A percentile compares a stretch with the other conserved stretches of the same genome.
These are phyloP conservation scores for Cyberlindnera veronae DNA, from an alignment of 805 yeast species.

Conservation along the genomic window DNA sequence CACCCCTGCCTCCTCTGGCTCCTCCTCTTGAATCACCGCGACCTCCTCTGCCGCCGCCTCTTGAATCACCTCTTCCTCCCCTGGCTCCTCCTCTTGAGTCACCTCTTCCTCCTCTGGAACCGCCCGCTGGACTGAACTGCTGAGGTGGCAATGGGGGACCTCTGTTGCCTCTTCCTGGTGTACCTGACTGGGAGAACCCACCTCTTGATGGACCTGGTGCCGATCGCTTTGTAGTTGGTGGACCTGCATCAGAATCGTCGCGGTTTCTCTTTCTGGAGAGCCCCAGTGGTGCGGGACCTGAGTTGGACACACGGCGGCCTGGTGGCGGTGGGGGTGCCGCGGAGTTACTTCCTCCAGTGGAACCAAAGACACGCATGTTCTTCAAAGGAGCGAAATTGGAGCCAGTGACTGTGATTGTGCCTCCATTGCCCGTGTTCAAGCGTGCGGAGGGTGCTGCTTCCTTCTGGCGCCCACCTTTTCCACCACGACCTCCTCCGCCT, in stretches of 20 bases:
- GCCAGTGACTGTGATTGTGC: constrained; percentile 10
- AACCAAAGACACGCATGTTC: constrained; percentile 12
- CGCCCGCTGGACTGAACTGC: neutral
- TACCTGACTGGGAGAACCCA: neutral
- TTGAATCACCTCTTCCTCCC: neutral
- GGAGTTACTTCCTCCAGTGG: too few species aligned
- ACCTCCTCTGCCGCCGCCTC: constrained; percentile 6
- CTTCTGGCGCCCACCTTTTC: neutral
- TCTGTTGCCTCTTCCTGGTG: neutral
- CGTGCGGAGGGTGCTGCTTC: constrained; percentile 1
- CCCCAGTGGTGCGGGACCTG: constrained; percentile 2
- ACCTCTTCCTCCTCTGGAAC: neutral
- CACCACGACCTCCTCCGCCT: constrained; percentile 1
- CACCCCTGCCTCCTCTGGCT: neutral
- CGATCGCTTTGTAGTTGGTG: neutral
- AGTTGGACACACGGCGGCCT: neutral
- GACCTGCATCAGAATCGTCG: neutral
- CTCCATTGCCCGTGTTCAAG: neutral
- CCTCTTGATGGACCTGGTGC: neutral
- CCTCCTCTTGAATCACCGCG: neutral
- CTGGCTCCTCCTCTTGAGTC: neutral
- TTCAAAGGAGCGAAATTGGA: constrained; percentile 15
- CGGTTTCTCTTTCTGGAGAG: constrained; percentile 12
- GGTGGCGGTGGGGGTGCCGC: neutral
- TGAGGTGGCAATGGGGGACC: constrained; percentile 1